phyloP scores from a whole-genome alignment of 352 stramenopile genomes.

The Pythium volutum region DNA sequence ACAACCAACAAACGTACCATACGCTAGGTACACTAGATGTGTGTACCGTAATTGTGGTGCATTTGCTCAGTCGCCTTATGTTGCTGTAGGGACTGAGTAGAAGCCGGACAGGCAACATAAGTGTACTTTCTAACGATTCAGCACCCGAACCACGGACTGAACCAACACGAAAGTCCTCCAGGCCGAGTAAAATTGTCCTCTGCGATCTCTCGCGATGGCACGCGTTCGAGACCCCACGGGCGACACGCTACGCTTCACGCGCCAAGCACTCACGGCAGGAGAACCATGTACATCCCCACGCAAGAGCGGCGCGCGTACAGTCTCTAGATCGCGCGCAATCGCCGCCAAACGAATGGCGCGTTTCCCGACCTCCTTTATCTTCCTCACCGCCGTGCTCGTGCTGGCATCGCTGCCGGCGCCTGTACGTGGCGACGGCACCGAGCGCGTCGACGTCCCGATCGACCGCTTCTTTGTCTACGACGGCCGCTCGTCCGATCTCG shows the following conservation, averaged over 20 bases:
- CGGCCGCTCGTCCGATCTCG: constrained; percentile 27
- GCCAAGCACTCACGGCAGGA: background rate
- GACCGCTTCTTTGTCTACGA: constrained; percentile 30
- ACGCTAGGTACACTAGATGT: background rate
- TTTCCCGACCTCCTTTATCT: background rate
- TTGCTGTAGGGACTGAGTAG: background rate
- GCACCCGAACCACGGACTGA: constrained; percentile 1
- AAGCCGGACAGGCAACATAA: constrained; percentile 16
- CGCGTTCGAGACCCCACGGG: background rate
- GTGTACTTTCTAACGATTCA: background rate
- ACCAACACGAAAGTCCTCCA: constrained; percentile 9
- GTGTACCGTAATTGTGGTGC: background rate
- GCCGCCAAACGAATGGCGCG: background rate
- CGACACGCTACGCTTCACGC: background rate
- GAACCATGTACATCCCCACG: background rate
- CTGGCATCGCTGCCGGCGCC: constrained; percentile 5
- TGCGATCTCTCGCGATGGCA: background rate
- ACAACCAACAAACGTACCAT: background rate
- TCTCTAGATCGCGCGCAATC: background rate
- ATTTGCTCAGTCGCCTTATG: constrained; percentile 3
- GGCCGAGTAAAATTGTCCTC: background rate
- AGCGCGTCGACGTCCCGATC: constrained; percentile 16
- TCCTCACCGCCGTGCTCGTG: constrained; percentile 1
- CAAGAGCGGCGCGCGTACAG: background rate
- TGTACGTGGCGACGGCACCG: background rate